phyloP scores from a whole-genome alignment of 345 rosid genomes.

The Eutrema heterophyllum region DNA sequence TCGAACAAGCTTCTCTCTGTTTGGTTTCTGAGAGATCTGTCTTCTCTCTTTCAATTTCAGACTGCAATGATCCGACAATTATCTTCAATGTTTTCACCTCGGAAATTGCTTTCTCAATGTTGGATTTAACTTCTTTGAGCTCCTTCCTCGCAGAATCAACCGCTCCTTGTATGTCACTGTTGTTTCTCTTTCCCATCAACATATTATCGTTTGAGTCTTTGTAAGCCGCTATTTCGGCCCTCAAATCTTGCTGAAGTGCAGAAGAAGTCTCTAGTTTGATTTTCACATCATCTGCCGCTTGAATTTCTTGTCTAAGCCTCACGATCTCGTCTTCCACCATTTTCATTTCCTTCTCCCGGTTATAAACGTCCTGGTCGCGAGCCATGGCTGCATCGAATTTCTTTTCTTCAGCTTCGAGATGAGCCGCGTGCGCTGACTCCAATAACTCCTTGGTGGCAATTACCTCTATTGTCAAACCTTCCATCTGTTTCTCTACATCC shows the following conservation, averaged over 20 bases:
- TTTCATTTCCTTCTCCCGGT: constrained; percentile 75
- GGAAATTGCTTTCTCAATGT: constrained; percentile 62
- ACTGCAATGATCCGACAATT: constrained; percentile 55
- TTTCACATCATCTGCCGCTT: constrained; percentile 68
- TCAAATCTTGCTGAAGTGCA: constrained; percentile 55
- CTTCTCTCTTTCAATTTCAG: constrained; percentile 64
- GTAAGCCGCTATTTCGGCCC: constrained; percentile 72
- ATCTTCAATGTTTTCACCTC: constrained; percentile 74
- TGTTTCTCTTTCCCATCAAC: constrained; percentile 39
- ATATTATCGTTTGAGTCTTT: constrained; percentile 32
- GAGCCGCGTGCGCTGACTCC: constrained; percentile 80
- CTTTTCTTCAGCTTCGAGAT: constrained; percentile 83
- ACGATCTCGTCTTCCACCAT: constrained; percentile 81
- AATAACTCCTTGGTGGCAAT: constrained; percentile 69
- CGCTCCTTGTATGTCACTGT: constrained; percentile 47
- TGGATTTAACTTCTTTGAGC: constrained; percentile 71
- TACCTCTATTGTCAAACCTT: constrained; percentile 70
- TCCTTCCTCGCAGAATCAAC: constrained; percentile 75
- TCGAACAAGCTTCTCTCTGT: constrained; percentile 51
- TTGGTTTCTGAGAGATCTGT: constrained; percentile 41
- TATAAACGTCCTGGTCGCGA: constrained; percentile 65
- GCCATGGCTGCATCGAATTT: constrained; percentile 70
- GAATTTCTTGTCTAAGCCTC: constrained; percentile 57
- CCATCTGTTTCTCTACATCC: constrained; percentile 77
- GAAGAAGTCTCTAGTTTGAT: constrained; percentile 62